A percentile compares a stretch with the other conserved stretches of the same genome.
phyloP scores from a whole-genome alignment of 1,284 basidiomycete species.

The Schizophyllum amplum region DNA sequence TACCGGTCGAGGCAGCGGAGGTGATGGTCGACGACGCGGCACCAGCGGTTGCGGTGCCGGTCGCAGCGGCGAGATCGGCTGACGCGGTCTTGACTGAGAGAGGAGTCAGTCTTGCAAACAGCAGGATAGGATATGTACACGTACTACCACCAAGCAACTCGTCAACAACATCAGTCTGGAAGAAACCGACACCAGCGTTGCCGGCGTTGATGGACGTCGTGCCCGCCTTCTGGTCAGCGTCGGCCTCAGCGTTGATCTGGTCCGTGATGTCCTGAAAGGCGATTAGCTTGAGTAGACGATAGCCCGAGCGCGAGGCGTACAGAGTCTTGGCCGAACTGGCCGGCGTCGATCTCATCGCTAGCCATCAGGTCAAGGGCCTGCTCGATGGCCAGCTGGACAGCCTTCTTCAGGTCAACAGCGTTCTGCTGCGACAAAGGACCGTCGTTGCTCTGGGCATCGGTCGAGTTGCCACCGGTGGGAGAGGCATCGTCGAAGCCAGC shows the following conservation, averaged over 20 bases:
- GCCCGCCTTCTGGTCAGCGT: slow-evolving; percentile 6
- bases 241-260: slow-evolving; percentile 6
- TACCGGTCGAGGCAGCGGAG: not conserved
- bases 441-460: slow-evolving; percentile 5
- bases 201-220: slow-evolving; percentile 11
- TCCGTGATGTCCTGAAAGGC: slow-evolving; percentile 2
- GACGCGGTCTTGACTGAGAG: not conserved
- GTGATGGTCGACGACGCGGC: not conserved
- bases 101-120: not conserved
- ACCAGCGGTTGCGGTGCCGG: not conserved
- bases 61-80: not conserved
- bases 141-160: slow-evolving; percentile 14
- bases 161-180: slow-evolving; percentile 14
- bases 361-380: slow-evolving; percentile 11
- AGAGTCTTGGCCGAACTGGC: slow-evolving; percentile 3
- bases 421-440: slow-evolving; percentile 12
- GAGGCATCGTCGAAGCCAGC: slow-evolving; percentile 15
- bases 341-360: slow-evolving; percentile 2
- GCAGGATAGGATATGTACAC: not conserved
- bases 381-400: slow-evolving; percentile 13
- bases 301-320: not conserved
- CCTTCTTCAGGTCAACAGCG: slow-evolving; percentile 16
- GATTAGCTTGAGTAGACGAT: not conserved
- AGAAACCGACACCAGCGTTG: slow-evolving; percentile 15
- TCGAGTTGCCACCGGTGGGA: slow-evolving; percentile 15